Evolutionary conservation across 2,329 filamentous ascomycete genomes (phyloP).

Genomic region (Exophiala spinifera): DNA sequence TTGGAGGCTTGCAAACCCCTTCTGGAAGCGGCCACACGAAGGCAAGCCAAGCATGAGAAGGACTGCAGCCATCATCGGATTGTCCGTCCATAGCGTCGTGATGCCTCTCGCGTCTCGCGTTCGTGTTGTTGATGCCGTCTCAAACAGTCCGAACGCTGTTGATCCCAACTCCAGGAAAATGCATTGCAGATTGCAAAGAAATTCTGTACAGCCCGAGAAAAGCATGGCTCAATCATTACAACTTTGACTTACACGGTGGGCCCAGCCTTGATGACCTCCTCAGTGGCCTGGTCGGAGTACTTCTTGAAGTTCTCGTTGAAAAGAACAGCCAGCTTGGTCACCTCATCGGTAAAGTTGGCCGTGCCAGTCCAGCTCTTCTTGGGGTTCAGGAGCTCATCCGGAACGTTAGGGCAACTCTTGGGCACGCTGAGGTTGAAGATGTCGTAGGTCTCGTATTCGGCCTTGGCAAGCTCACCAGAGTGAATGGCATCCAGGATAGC

Average conservation of each 20-base stretch:
- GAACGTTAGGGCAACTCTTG: slow-evolving; percentile 83
- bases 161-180: slow-evolving; percentile 20
- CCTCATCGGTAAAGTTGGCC: slow-evolving; percentile 77
- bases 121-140: slow-evolving; percentile 19
- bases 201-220: slow-evolving; percentile 21
- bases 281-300: slow-evolving; percentile 79
- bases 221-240: slow-evolving; percentile 5
- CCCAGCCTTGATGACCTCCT: slow-evolving; percentile 65
- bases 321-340: slow-evolving; percentile 81
- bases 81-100: slow-evolving; percentile 27
- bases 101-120: slow-evolving; percentile 31
- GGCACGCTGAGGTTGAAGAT: slow-evolving; percentile 97
- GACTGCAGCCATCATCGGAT: slow-evolving; percentile 21
- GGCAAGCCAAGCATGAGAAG: slow-evolving; percentile 9
- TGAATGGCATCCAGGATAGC: slow-evolving; percentile 98
- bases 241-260: slow-evolving; percentile 33
- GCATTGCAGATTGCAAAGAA: slow-evolving; percentile 11
- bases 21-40: too few species aligned
- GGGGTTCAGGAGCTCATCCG: slow-evolving; percentile 89
- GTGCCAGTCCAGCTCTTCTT: slow-evolving; percentile 86
- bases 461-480: slow-evolving; percentile 89
- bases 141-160: slow-evolving; percentile 25
- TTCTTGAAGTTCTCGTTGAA: slow-evolving; percentile 99
- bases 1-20: slow-evolving; percentile 10
- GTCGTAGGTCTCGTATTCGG: slow-evolving; percentile 90